A percentile compares a stretch with the other conserved stretches of the same genome.
Evolutionary conservation across 192 early-diverging fungal species (phyloP).

Genomic region (Entomortierella parvispora): DNA sequence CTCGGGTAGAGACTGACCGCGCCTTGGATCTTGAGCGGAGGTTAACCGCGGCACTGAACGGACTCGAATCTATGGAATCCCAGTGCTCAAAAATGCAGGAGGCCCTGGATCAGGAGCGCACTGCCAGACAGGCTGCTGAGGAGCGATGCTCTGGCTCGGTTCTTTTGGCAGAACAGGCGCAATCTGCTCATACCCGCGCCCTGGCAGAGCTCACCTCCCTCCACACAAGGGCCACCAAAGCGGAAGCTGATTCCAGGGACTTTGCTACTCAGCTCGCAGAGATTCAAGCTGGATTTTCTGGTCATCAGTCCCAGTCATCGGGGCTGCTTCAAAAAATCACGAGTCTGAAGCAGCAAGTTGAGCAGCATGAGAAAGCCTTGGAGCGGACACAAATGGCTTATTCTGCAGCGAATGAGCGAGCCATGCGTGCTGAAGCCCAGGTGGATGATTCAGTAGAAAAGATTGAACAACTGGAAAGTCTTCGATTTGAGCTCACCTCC

Average conservation of each 20-base stretch:
- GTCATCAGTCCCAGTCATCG: conserved; percentile 44
- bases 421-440: conserved; percentile 49
- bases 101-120: conserved; percentile 53
- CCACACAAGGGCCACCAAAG: conserved; percentile 50
- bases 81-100: conserved; percentile 51
- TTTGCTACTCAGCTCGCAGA: conserved; percentile 50
- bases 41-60: conserved; percentile 51
- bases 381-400: conserved; percentile 51
- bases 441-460: conserved; percentile 40
- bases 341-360: conserved; percentile 47
- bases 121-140: conserved; percentile 54
- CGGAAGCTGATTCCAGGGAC: conserved; percentile 57
- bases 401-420: conserved; percentile 49
- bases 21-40: conserved; percentile 58
- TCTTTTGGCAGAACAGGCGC: conserved; percentile 57
- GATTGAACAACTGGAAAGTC: conserved; percentile 46
- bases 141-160: conserved; percentile 55
- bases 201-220: conserved; percentile 55
- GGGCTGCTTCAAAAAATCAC: conserved; percentile 29
- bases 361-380: conserved; percentile 52
- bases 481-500: conserved; percentile 29
- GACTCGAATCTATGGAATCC: conserved; percentile 49
- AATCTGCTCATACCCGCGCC: conserved; percentile 57
- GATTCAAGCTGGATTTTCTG: conserved; percentile 39
- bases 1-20: conserved; percentile 56